A percentile compares a stretch with the other conserved stretches of the same genome.
Evolutionary conservation across 2,329 filamentous ascomycete genomes (phyloP).

Genomic region (Talaromyces pinophilus): DNA sequence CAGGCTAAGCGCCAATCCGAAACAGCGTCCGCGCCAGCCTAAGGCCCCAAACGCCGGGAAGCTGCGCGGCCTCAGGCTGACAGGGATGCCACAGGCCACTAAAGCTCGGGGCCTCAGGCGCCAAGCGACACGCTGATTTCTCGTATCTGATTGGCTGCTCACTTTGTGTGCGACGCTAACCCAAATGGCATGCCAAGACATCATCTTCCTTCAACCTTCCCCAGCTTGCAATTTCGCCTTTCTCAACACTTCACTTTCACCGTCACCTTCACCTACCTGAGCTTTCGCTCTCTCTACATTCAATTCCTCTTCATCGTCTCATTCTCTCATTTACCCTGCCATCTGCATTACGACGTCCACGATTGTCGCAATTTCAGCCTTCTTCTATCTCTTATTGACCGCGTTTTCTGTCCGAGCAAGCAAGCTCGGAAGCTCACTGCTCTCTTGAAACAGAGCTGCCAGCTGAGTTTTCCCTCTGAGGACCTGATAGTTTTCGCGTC

Average conservation of each 20-base stretch:
- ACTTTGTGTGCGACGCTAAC: constrained; percentile 14
- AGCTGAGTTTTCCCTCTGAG: constrained; percentile 21
- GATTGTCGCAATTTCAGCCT: background rate
- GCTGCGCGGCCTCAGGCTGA: background rate
- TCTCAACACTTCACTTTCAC: background rate
- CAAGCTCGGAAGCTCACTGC: constrained; percentile 19
- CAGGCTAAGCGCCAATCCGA: background rate
- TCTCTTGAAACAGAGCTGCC: constrained; percentile 27
- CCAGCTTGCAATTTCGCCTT: background rate
- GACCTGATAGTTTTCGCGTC: constrained; percentile 25
- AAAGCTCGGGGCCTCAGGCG: constrained; percentile 6
- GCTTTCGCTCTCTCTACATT: background rate
- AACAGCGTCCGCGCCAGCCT: constrained; percentile 2
- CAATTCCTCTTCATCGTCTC: background rate
- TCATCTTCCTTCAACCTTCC: background rate
- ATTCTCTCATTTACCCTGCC: background rate
- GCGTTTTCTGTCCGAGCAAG: background rate
- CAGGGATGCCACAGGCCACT: constrained; percentile 7
- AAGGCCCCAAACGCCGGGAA: background rate
- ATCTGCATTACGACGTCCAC: background rate
- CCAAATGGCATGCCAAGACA: constrained; percentile 8
- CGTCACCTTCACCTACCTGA: background rate
- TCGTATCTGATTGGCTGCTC: background rate
- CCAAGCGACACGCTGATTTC: background rate
- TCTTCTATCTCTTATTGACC: background rate